These are phyloP conservation scores for Aquilaria agallochum DNA, from an alignment of 441 rosid species.

Conservation along the genomic window DNA sequence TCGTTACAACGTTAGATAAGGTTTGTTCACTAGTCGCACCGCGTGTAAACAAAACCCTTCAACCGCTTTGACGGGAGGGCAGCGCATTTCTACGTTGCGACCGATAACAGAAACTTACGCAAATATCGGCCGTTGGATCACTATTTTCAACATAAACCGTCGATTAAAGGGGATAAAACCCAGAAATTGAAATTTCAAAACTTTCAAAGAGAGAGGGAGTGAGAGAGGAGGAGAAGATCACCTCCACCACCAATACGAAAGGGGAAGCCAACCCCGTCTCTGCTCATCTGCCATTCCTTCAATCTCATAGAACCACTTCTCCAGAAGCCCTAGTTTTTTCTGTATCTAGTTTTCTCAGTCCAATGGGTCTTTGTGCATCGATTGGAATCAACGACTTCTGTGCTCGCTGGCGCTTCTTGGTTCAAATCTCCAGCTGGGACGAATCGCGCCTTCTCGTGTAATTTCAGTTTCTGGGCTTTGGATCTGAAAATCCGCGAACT, in stretches of 20 bases:
- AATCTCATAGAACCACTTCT: slow-evolving; percentile 6
- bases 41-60: background rate
- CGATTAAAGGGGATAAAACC: slow-evolving; percentile 28
- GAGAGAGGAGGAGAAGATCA: slow-evolving; percentile 16
- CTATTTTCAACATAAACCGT: slow-evolving; percentile 18
- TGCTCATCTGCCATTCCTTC: background rate
- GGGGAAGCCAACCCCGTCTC: slow-evolving; percentile 1
- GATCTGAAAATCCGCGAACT: slow-evolving; percentile 38
- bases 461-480: slow-evolving; percentile 21
- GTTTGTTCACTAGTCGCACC: background rate
- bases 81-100: slow-evolving; percentile 2
- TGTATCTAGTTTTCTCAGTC: background rate
- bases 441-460: slow-evolving; percentile 12
- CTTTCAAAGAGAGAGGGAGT: slow-evolving; percentile 61
- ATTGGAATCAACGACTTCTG: slow-evolving; percentile 10
- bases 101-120: slow-evolving; percentile 18
- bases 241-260: slow-evolving; percentile 7
- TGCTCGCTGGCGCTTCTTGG: slow-evolving; percentile 2
- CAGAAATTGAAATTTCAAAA: slow-evolving; percentile 62
- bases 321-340: slow-evolving; percentile 1
- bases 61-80: background rate
- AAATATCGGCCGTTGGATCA: slow-evolving; percentile 40
- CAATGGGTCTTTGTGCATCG: slow-evolving; percentile 6
- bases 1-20: background rate
- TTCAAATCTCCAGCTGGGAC: slow-evolving; percentile 26